Conservation (phyloP, 129 eudicot species). For the Flaveria sonorensis region DNA sequence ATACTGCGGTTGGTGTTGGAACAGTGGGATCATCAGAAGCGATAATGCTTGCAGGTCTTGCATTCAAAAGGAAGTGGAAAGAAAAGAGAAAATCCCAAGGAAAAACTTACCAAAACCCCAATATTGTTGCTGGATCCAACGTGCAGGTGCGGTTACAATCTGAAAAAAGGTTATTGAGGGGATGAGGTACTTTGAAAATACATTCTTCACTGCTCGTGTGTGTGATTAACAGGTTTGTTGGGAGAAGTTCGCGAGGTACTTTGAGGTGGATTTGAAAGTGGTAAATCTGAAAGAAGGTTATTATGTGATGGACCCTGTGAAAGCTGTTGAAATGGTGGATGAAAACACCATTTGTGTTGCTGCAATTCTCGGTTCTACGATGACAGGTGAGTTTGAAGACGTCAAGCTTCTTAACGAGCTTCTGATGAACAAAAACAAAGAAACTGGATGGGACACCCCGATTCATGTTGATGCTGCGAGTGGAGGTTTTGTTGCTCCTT, state of each 20-base stretch:
- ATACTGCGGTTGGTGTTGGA: constrained; percentile 64
- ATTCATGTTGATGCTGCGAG: constrained; percentile 94
- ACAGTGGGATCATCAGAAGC: constrained; percentile 91
- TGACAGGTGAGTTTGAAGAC: constrained; percentile 86
- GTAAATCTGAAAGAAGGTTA: constrained; percentile 66
- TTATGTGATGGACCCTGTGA: constrained; percentile 69
- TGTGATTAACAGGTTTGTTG: constrained; percentile 55
- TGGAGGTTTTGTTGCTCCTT: constrained; percentile 86
- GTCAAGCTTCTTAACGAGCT: constrained; percentile 73
- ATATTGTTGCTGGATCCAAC: constrained; percentile 77
- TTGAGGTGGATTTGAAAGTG: constrained; percentile 76
- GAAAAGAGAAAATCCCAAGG: constrained; percentile 56
- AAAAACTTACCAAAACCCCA: constrained; percentile 62
- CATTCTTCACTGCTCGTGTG: neutral
- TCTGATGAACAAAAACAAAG: constrained; percentile 49
- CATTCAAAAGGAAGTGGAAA: constrained; percentile 82
- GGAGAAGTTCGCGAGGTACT: constrained; percentile 80
- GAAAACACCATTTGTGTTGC: constrained; percentile 85
- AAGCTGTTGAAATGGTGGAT: constrained; percentile 82
- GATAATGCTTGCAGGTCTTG: constrained; percentile 87
- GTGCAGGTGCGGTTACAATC: constrained; percentile 50
- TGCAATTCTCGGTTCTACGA: constrained; percentile 70
- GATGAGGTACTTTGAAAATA: neutral
- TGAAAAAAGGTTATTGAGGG: too few relatives aligned
- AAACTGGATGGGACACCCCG: constrained; percentile 77